Evolutionary conservation across 1,139 yeast genomes (phyloP).

Genomic region (Yamadazyma buinensis): DNA sequence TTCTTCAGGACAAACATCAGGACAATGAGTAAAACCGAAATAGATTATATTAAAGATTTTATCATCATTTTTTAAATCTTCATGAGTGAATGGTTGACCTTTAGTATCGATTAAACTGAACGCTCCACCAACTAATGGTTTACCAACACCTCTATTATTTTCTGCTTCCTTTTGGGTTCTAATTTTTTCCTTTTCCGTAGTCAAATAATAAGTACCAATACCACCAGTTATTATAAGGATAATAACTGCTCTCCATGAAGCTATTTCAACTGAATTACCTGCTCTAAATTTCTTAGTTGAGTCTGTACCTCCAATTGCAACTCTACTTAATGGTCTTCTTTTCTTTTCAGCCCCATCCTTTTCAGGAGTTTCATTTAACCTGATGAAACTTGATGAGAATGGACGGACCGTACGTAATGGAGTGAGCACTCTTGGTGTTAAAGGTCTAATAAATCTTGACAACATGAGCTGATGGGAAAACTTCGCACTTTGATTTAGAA

Average conservation of each 20-base stretch:
- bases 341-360: not conserved
- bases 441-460: slow-evolving; percentile 1
- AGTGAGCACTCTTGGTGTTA: not conserved
- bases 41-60: slow-evolving; percentile 72
- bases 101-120: slow-evolving; percentile 69
- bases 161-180: slow-evolving; percentile 77
- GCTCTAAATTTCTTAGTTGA: slow-evolving; percentile 28
- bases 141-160: slow-evolving; percentile 82
- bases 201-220: slow-evolving; percentile 64
- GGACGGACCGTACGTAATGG: not conserved
- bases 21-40: slow-evolving; percentile 96
- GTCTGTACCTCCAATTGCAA: slow-evolving; percentile 41
- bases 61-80: slow-evolving; percentile 50
- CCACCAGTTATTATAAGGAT: slow-evolving; percentile 67
- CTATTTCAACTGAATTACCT: slow-evolving; percentile 54
- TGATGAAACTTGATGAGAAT: slow-evolving; percentile 3
- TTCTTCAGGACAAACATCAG: slow-evolving; percentile 98
- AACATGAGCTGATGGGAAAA: slow-evolving; percentile 1
- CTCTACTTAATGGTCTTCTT: slow-evolving; percentile 46
- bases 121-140: slow-evolving; percentile 90
- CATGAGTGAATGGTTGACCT: slow-evolving; percentile 69
- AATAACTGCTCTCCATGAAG: slow-evolving; percentile 84
- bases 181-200: slow-evolving; percentile 68
- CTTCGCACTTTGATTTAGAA: not conserved
- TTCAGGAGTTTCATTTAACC: not conserved